Evolutionary conservation across 441 rosid species (phyloP), one percentile per base, ranked within the genome.

Genomic region (Erodium texanum): DNA sequence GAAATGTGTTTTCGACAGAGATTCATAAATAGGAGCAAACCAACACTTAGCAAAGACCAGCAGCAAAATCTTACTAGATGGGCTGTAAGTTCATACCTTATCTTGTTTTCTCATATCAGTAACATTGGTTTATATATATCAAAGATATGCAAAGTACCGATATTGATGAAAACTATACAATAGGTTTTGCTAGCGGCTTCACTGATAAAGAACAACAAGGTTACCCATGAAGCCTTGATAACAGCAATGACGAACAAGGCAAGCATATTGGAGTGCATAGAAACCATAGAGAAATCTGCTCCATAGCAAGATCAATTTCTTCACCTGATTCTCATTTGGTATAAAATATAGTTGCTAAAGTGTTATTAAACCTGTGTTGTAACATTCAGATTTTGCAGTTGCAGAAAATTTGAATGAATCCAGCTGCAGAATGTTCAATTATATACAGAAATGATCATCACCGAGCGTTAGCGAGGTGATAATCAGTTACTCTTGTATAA

Each of bases 51-150:
- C 80, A 87, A 90, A 73, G 90, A 82, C 23, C 93, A 90, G 85
- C 98, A 93, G 71, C 96, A 84, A 78, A 93, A 93, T 79, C 96
- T 90, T 34, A 90, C 96, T 0, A 78, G 98, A 90, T 93, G 98
- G 98, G 97, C 96, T 20, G 98, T 93, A 82, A 78, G 91, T 79
- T 56, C 61, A 58, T 43, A 22, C 48, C 12, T 56, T 38, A 22
- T 8, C 45, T 5, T 54, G 20, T 54, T 54, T 20, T 65, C 24
- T 64, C 10, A 11, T 22, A 0, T n/a, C 20, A 3, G 23, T 1
- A 56, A 38, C 22, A 32, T 27, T 27, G 2, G 29, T 27, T 27
- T 27, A 27, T 27, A 27, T 27, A 27, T 27, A 27, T 27, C 29
- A 4, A 27, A 1, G 29, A 27, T 27, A 27, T 1, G 29, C 29